Conservation (phyloP, 805 yeast genomes). For the Sugiyamaella chiloensis region DNA sequence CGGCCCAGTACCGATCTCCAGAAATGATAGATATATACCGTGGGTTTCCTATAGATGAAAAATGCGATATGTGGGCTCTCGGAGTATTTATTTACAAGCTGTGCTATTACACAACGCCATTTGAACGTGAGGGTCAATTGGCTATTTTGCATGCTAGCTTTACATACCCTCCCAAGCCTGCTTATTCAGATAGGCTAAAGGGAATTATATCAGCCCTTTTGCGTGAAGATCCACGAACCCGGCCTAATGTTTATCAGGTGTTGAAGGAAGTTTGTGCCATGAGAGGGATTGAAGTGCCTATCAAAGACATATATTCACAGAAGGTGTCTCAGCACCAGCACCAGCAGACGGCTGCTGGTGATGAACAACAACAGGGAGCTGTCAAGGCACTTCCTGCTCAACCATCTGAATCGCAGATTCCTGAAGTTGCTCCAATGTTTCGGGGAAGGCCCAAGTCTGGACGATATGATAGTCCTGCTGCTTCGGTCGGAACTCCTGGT, state of each 20-base stretch:
- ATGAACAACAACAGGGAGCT: not conserved
- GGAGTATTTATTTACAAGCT: constrained; percentile 89
- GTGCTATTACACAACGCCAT: constrained; percentile 92
- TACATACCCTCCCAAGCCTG: constrained; percentile 68
- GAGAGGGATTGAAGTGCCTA: constrained; percentile 52
- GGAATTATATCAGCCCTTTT: constrained; percentile 74
- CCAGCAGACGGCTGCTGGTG: not conserved
- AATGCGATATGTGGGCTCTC: constrained; percentile 94
- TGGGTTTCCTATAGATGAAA: constrained; percentile 83
- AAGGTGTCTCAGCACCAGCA: not conserved
- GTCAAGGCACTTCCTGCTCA: not conserved
- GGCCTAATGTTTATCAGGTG: constrained; percentile 89
- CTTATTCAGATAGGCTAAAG: constrained; percentile 66
- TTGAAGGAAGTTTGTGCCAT: constrained; percentile 59
- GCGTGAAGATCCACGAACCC: constrained; percentile 72
- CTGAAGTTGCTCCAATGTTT: constrained; percentile 27
- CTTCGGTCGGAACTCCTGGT: constrained; percentile 5
- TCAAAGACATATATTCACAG: constrained; percentile 32
- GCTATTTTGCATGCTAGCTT: constrained; percentile 84
- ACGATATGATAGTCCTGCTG: constrained; percentile 5
- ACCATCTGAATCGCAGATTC: constrained; percentile 10
- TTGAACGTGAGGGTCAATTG: constrained; percentile 77
- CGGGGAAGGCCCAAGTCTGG: constrained; percentile 22
- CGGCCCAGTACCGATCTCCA: constrained; percentile 93
- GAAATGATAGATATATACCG: constrained; percentile 91